Conservation (phyloP, 345 rosid genomes). For the Acer campestre region DNA sequence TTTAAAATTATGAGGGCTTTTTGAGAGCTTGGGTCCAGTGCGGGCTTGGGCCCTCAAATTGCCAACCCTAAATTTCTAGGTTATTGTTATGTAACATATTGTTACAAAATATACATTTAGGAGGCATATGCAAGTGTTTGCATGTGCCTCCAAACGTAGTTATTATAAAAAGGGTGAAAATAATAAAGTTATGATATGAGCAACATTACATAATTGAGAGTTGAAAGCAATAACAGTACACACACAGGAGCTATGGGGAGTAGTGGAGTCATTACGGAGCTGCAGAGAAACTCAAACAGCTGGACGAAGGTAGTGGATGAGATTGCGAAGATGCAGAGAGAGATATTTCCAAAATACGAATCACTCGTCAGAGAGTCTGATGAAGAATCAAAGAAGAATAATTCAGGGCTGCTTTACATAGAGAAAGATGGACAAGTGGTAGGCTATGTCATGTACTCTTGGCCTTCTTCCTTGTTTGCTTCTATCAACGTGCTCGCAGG, state of each 20-base stretch:
- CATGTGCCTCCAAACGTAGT: too few species aligned
- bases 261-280: constrained; percentile 36
- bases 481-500: constrained; percentile 89
- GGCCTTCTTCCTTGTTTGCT: constrained; percentile 74
- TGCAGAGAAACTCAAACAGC: constrained; percentile 46
- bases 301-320: constrained; percentile 53
- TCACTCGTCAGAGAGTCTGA: constrained; percentile 68
- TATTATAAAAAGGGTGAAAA: too few species aligned
- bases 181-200: too few species aligned
- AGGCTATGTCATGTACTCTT: constrained; percentile 71
- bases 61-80: too few species aligned
- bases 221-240: too few species aligned
- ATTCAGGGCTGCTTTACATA: constrained; percentile 65
- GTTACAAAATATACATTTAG: too few species aligned
- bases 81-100: too few species aligned
- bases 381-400: constrained; percentile 67
- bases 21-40: too few species aligned
- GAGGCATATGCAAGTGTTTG: too few species aligned
- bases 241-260: constrained; percentile 32
- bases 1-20: too few species aligned
- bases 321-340: constrained; percentile 69
- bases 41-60: too few species aligned
- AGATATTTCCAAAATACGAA: constrained; percentile 78
- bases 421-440: constrained; percentile 44
- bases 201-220: not conserved